Base-by-base conservation (phyloP, 345 rosid species). In the Brassica rapa region DNA sequence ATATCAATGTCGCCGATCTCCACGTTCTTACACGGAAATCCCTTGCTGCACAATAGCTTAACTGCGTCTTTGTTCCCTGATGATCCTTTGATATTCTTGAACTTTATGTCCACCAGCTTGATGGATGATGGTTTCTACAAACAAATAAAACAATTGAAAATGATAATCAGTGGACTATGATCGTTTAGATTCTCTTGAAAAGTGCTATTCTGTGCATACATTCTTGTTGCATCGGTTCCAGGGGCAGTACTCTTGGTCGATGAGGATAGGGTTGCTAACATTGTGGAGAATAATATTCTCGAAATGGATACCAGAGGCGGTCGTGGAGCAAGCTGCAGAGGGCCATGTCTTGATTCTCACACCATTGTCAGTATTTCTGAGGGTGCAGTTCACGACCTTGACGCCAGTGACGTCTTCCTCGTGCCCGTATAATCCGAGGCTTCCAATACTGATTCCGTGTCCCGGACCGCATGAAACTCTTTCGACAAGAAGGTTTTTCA, bases 401-500 rank as follows among this genome's bases (percentile, higher is more conserved):
- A 91, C 68, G 7, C 87, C 86, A 16, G 12, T 82, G 12, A 93
- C 96, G 41, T 88, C 84, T 33, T 81, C 32, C 82, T 91, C 96
- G 23, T 87, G 77, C 0, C 63, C 59, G 76, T 85, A 85, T 80
- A 81, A 85, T 41, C 98, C 98, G 2, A 91, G 90, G 84, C 98
- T 93, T 8, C 94, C 96, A 16, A 77, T 39, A 71, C 81, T 77
- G 32, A 77, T 55, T 12, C 81, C 98, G 64, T 93, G 96, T 39
- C 98, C 98, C 0, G 96, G 94, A 65, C 96, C 96, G 15, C 98
- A 93, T 0, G 65, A 65, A 3, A 91, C 85, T 62, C 79, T 84
- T 32, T 79, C 81, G 55, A 93, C 66, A 23, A 49, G 81, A 64
- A 88, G 71, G 74, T 87, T 82, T 12, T 74, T 84, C 77, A 72